Conservation (phyloP, 1,139 yeast species). For the Nematodospora anomalae region DNA sequence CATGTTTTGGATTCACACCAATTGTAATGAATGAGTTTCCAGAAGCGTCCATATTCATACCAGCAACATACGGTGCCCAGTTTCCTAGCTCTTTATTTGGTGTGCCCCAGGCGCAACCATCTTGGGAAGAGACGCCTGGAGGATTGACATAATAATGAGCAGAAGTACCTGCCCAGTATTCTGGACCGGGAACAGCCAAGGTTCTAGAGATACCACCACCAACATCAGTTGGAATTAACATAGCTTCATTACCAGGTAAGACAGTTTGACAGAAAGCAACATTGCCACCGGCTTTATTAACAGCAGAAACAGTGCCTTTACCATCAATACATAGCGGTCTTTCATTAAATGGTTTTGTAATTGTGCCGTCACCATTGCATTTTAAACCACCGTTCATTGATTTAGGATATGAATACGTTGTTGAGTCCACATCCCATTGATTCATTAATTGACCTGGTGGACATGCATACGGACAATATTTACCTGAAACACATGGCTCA, state of each 20-base stretch:
- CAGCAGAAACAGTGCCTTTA: slow-evolving; percentile 64
- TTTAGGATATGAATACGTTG: slow-evolving; percentile 61
- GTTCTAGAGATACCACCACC: slow-evolving; percentile 42
- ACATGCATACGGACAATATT: slow-evolving; percentile 87
- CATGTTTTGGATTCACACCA: slow-evolving; percentile 88
- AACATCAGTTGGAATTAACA: slow-evolving; percentile 82
- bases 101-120: slow-evolving; percentile 87
- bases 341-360: slow-evolving; percentile 61
- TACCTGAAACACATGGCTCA: slow-evolving; percentile 68
- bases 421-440: slow-evolving; percentile 69
- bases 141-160: slow-evolving; percentile 86
- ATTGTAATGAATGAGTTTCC: slow-evolving; percentile 78
- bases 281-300: slow-evolving; percentile 51
- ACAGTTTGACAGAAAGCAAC: slow-evolving; percentile 93
- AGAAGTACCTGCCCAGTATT: slow-evolving; percentile 73
- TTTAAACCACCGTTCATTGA: slow-evolving; percentile 80
- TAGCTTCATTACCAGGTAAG: slow-evolving; percentile 89
- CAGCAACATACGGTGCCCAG: slow-evolving; percentile 94
- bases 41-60: slow-evolving; percentile 70
- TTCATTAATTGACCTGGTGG: slow-evolving; percentile 80
- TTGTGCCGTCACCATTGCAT: slow-evolving; percentile 69
- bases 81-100: slow-evolving; percentile 69
- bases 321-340: slow-evolving; percentile 74
- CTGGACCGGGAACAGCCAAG: slow-evolving; percentile 82
- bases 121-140: slow-evolving; percentile 75